phyloP scores from a whole-genome alignment of 441 rosid genomes.

The Isatis lusitanica region DNA sequence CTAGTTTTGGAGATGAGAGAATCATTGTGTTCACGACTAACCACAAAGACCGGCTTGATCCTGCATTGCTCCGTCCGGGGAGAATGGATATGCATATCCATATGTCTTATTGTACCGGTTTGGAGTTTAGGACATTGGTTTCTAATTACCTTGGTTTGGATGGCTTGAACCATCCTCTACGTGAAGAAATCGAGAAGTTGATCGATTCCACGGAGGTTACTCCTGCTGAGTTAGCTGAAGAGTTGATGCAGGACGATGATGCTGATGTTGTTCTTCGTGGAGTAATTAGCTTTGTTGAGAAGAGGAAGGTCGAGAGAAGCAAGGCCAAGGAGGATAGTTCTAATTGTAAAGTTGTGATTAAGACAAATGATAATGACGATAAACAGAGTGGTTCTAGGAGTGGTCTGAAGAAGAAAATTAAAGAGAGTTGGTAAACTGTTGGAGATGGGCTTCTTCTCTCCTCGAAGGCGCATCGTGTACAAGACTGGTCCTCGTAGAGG shows the following conservation, averaged over 20 bases:
- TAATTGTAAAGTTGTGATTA: slow-evolving; percentile 14
- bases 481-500: no score
- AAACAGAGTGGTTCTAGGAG: not conserved
- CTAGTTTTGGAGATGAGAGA: slow-evolving; percentile 66
- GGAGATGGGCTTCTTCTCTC: no score
- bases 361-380: slow-evolving; percentile 5
- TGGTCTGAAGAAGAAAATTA: not conserved
- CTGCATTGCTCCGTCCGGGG: slow-evolving; percentile 66
- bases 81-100: slow-evolving; percentile 72
- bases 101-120: slow-evolving; percentile 54
- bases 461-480: no score
- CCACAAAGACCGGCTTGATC: slow-evolving; percentile 59
- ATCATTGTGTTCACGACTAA: slow-evolving; percentile 69
- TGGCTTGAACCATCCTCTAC: slow-evolving; percentile 35
- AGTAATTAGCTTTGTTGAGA: slow-evolving; percentile 43
- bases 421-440: not conserved
- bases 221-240: slow-evolving; percentile 66
- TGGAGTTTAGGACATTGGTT: slow-evolving; percentile 51
- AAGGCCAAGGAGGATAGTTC: not conserved
- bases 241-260: slow-evolving; percentile 53
- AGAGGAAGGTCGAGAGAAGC: slow-evolving; percentile 39
- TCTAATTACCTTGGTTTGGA: slow-evolving; percentile 48
- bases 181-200: slow-evolving; percentile 42
- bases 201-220: slow-evolving; percentile 42
- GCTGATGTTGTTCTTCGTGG: slow-evolving; percentile 45